Evolutionary conservation across 768 basidiomycete species (phyloP).

Genomic region (Trametes cinnabarina): DNA sequence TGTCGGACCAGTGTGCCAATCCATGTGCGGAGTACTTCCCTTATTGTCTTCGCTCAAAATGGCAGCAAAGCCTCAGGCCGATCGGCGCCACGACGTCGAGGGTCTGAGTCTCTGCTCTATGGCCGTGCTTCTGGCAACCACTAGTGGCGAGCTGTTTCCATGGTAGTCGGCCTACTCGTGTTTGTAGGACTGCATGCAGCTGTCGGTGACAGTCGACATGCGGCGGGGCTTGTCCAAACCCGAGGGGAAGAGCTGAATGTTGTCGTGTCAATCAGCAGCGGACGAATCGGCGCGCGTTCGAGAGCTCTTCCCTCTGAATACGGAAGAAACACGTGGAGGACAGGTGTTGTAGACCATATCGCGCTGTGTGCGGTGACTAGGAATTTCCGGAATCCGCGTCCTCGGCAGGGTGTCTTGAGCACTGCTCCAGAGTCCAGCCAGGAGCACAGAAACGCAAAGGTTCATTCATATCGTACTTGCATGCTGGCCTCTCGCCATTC

Average conservation of each 20-base stretch:
- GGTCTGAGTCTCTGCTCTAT: background rate
- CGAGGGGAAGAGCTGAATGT: background rate
- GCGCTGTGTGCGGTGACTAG: no score
- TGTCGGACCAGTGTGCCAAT: background rate
- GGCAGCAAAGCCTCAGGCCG: constrained; percentile 1
- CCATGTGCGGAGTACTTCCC: constrained; percentile 2
- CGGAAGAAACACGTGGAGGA: no score
- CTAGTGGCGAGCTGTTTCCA: constrained; percentile 5
- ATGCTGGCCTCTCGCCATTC: no score
- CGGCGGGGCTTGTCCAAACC: no score
- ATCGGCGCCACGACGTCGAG: constrained; percentile 3
- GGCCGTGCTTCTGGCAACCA: background rate
- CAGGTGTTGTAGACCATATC: no score
- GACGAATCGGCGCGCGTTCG: no score
- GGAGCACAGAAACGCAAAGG: no score
- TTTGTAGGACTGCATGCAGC: background rate
- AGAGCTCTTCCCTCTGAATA: no score
- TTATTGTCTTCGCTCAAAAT: constrained; percentile 14
- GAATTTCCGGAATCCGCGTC: no score
- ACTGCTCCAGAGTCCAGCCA: no score
- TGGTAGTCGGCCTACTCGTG: constrained; percentile 1
- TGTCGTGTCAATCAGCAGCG: background rate
- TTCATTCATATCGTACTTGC: no score
- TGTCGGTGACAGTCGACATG: background rate
- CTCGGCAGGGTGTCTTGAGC: no score